phyloP scores from a whole-genome alignment of 371 early-diverging fungal species.

The Mucor mucedo region DNA sequence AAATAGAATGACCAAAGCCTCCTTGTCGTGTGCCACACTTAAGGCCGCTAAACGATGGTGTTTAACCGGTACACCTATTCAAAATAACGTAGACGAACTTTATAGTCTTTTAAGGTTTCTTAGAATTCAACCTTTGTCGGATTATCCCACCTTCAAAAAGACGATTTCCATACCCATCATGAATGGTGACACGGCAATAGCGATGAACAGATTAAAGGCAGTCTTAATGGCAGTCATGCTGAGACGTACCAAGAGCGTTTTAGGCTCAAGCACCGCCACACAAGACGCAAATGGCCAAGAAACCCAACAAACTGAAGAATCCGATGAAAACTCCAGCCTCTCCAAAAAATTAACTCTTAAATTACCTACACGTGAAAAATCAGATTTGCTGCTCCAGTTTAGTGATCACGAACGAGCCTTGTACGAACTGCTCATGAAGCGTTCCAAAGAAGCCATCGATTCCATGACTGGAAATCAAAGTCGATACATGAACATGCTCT shows the following conservation, averaged over 20 bases:
- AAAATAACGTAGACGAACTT: conserved; percentile 89
- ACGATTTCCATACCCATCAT: conserved; percentile 61
- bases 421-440: conserved; percentile 63
- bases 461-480: conserved; percentile 46
- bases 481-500: conserved; percentile 64
- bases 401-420: conserved; percentile 60
- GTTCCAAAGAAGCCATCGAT: conserved; percentile 50
- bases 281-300: background rate
- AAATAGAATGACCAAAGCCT: conserved; percentile 72
- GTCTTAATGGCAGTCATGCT: conserved; percentile 72
- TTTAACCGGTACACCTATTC: conserved; percentile 83
- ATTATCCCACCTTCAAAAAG: conserved; percentile 57
- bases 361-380: conserved; percentile 64
- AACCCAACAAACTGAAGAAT: background rate
- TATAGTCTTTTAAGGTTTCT: conserved; percentile 85
- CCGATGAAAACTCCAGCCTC: background rate
- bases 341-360: conserved; percentile 64
- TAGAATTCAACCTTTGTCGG: conserved; percentile 65
- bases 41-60: conserved; percentile 78
- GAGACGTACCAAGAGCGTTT: conserved; percentile 70
- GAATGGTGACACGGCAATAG: conserved; percentile 32
- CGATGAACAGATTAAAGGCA: conserved; percentile 64
- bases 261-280: conserved; percentile 10
- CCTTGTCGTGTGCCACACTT: conserved; percentile 65
- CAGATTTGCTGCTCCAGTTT: conserved; percentile 57